Base-by-base conservation (phyloP, 352 stramenopile species). In the Globisporangium acanthophoron region DNA sequence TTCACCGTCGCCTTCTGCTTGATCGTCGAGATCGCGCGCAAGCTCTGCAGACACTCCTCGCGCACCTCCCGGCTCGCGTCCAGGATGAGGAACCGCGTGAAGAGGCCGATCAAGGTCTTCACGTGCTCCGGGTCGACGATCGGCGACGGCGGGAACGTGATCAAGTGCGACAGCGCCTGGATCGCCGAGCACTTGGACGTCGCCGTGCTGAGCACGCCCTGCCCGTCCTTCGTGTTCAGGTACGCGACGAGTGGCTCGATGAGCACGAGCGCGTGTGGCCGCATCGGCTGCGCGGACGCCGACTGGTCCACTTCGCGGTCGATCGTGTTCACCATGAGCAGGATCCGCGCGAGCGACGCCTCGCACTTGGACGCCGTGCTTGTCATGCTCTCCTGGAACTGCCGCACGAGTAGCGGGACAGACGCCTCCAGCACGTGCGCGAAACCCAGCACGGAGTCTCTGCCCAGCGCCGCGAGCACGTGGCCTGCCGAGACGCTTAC, bases 251-350 rank as follows among this genome's bases (percentile, higher is more conserved):
- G 69, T 5, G 74, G 64, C 1, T 88, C 66, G 64, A 90, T 88
- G 24, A 92, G 55, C 0, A 57, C 49, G n/a, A 70, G 59, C 5
- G 78, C 73, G 41, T 93, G 74, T 3, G 84, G 80, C 4, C 80
- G 80, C 80, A 93, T 93, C 4, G 84, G 81, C 54, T 93, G 84
- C 13, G 69, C 71, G 24, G 71, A 65, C 1, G 69, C 74, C 29
- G 80, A 90, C 65, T 91, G 85, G 56, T 93, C 83, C 54, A 94
- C 81, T 53, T 94, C 85, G 40, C 73, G 71, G 60, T 94, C 83
- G 37, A 92, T 94, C 35, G 74, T 90, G 62, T 93, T 67, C n/a
- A 93, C 74, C 8, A 94, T 66, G 20, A 89, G 62, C 49, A 91
- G 54, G 57, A 93, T 61, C 9, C 83, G 76, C 18, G 71, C 77